Evolutionary conservation across 177 flowering plant species (phyloP).

Genomic region (Vitis hybrid): DNA sequence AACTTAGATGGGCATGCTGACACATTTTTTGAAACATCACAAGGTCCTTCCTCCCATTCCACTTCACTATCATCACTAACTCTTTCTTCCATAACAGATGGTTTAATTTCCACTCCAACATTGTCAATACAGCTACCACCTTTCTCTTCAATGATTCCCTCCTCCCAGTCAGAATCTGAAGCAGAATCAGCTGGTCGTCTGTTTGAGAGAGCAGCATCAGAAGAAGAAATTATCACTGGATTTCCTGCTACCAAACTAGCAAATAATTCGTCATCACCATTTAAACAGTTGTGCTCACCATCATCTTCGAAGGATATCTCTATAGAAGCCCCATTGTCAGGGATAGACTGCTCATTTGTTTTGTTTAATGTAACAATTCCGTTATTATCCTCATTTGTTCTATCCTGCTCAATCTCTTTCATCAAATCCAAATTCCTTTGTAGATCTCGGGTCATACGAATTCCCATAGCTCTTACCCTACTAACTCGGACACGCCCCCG

Average conservation of each 20-base stretch:
- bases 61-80: conserved; percentile 52
- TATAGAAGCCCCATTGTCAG: conserved; percentile 30
- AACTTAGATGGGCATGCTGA: conserved; percentile 21
- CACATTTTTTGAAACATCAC: conserved; percentile 25
- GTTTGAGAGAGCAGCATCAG: conserved; percentile 18
- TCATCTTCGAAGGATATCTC: conserved; percentile 63
- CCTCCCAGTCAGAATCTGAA: conserved; percentile 64
- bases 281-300: conserved; percentile 18
- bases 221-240: conserved; percentile 31
- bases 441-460: conserved; percentile 92
- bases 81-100: conserved; percentile 18
- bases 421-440: conserved; percentile 86
- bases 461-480: conserved; percentile 81
- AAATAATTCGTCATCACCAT: conserved; percentile 69
- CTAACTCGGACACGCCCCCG: conserved; percentile 76
- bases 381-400: conserved; percentile 15
- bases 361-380: conserved; percentile 18
- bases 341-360: conserved; percentile 18
- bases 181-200: conserved; percentile 25
- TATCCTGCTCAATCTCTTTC: conserved; percentile 74
- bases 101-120: conserved; percentile 15
- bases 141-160: conserved; percentile 32
- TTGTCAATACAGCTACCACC: conserved; percentile 13
- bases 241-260: conserved; percentile 58
- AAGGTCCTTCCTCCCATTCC: conserved; percentile 71